Evolutionary conservation across 139 green algal genomes (phyloP), one percentile per base, ranked within the genome.

Genomic region (Eudorina sp.): DNA sequence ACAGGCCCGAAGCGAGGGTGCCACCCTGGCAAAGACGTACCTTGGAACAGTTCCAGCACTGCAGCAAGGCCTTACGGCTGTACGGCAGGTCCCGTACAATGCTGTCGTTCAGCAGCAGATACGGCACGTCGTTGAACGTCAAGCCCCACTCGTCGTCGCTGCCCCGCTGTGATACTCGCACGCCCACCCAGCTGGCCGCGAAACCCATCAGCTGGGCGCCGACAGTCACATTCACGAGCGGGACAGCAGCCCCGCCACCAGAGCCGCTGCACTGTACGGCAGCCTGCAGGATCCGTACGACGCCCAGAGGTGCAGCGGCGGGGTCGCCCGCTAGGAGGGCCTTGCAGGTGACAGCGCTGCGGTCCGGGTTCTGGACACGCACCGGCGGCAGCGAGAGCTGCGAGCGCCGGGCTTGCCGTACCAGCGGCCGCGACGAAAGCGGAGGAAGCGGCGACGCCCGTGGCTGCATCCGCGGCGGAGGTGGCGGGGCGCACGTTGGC

Each of bases 41-140:
- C 66, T 14, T 75, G 66, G 34, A 48, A 41, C 70, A 79, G 41
- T 55, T 55, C 19, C 2, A 9, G 18, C 70, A 79, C 34, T 79
- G 70, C 70, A 79, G 41, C 70, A 79, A 41, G 11, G 70, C 21
- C 29, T 41, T 41, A 31, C 70, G 70, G 43, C 70, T 53, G 70
- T 48, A 43, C 23, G 70, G 70, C 43, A 79, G 41, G 27, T 55
- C 70, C 40, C 2, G 40, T 38, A 79, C 41, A 25, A 55, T 25
- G 70, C 41, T 58, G 40, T 55, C 27, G 41, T 29, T 9, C 70
- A 79, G 40, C 29, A 23, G 70, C 70, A 79, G 16, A 21, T 53
- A 79, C 41, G 70, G 41, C 23, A 79, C 41, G 16, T 55, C 18
- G 18, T 53, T 58, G 27, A 79, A 79, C 19, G 70, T 79, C 1